phyloP scores from a whole-genome alignment of 371 early-diverging fungal genomes.

The Lichtheimia hyalospora region DNA sequence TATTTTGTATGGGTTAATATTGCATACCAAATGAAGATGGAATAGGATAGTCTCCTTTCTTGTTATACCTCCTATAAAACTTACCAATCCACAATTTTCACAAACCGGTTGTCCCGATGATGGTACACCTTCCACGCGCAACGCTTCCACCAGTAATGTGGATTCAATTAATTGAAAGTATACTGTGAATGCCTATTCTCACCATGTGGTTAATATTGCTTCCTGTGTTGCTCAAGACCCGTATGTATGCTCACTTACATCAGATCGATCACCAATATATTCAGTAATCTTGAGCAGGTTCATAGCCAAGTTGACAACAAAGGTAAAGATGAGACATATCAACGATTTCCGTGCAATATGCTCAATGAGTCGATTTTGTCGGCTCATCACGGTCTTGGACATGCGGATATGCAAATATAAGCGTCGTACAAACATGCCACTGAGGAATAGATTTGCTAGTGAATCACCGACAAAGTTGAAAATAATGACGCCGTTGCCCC shows the following conservation, averaged over 20 bases:
- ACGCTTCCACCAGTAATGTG: conserved; percentile 41
- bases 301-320: conserved; percentile 41
- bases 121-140: conserved; percentile 31
- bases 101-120: conserved; percentile 26
- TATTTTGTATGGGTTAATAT: too few species aligned
- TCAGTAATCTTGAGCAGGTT: conserved; percentile 40
- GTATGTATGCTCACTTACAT: conserved; percentile 26
- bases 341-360: conserved; percentile 48
- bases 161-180: conserved; percentile 46
- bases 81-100: conserved; percentile 43
- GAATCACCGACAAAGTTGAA: conserved; percentile 44
- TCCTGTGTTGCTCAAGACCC: not conserved
- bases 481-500: conserved; percentile 47
- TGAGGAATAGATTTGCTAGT: conserved; percentile 40
- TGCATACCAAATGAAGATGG: too few species aligned
- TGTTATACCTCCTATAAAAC: not conserved
- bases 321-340: conserved; percentile 34
- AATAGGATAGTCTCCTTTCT: too few species aligned
- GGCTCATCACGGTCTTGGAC: conserved; percentile 33
- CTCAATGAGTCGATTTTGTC: conserved; percentile 37
- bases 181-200: conserved; percentile 34
- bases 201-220: not conserved
- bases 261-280: conserved; percentile 40
- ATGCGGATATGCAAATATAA: conserved; percentile 35
- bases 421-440: conserved; percentile 53